Evolutionary conservation across 805 yeast species (phyloP), one percentile per base, ranked within the genome.

Genomic region (Candida gorgasii): DNA sequence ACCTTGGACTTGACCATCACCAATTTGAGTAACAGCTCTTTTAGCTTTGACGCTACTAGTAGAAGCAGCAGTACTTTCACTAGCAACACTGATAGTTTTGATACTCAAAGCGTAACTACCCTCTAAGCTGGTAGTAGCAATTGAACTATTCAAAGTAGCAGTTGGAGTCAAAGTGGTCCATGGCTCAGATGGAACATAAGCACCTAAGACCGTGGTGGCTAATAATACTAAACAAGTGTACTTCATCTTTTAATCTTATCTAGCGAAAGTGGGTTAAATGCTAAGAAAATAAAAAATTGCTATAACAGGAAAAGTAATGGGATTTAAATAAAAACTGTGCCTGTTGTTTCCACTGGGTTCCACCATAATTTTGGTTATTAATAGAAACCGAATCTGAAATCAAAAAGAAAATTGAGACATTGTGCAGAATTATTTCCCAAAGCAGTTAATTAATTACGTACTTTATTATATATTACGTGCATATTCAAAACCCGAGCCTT

Each of bases 1-100:
- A 31, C 62, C 62, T 55, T 71, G 76, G 46, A 72, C 62, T 56
- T 73, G 78, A 40, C 78, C 78, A 50, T 73, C 78, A 34, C 65
- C 63, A 39, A 72, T 73, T 53, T 72, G 74, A 63, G 64, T 63
- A 13, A 68, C 55, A 37, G 31, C 45, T 38, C 40, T 38, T 27
- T 16, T 27, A 15, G 8, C 20, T 19, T 28, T 39, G 12, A 31
- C 44, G 11, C 30, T 37, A 22, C 38, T 37, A 24, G 46, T 44
- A 18, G 26, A 4, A 4, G 44, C 44, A 20, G 45, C 43, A 38
- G 48, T 39, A 28, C 39, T 23, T 24, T 42, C 51, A 14, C 48
- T 39, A 15, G 52, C 55, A 26, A 48, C 47, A 34, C 49, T 46
- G 22, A 62, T 38, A 22, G 65, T 58, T 41, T 52, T 54, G 40